Evolutionary conservation across 2,329 filamentous ascomycete species (phyloP).

Genomic region (Aureobasidium zeae): DNA sequence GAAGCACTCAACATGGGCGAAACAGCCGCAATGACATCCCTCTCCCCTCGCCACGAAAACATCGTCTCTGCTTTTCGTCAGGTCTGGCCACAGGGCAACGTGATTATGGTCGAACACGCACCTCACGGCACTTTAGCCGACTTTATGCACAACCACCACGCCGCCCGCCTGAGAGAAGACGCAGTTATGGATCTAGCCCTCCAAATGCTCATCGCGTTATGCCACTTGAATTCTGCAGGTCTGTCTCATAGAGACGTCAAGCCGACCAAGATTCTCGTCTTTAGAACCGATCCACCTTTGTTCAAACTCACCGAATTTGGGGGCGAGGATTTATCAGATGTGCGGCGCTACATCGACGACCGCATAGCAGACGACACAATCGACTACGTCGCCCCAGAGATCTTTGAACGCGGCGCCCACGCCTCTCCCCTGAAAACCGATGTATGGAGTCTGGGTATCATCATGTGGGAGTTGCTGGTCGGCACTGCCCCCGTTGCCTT

Average conservation of each 20-base stretch:
- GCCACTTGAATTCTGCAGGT: neutral
- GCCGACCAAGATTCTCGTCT: slow-evolving; percentile 8
- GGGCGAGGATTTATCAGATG: neutral
- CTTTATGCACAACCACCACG: slow-evolving; percentile 5
- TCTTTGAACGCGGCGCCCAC: slow-evolving; percentile 6
- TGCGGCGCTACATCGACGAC: neutral
- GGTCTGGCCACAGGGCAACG: slow-evolving; percentile 3
- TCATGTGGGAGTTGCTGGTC: slow-evolving; percentile 99
- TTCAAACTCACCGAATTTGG: slow-evolving; percentile 10
- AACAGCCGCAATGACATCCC: slow-evolving; percentile 7
- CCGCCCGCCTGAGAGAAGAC: slow-evolving; percentile 7
- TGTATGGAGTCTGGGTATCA: slow-evolving; percentile 85
- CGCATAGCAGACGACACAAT: slow-evolving; percentile 9
- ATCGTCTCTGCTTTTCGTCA: slow-evolving; percentile 11
- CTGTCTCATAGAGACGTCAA: slow-evolving; percentile 7
- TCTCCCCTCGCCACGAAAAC: slow-evolving; percentile 10
- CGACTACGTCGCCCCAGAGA: slow-evolving; percentile 6
- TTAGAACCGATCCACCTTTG: slow-evolving; percentile 7
- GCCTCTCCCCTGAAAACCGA: slow-evolving; percentile 4
- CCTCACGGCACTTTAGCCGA: slow-evolving; percentile 9
- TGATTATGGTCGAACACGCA: slow-evolving; percentile 6
- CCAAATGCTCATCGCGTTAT: slow-evolving; percentile 3
- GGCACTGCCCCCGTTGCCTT: slow-evolving; percentile 66
- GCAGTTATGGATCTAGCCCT: slow-evolving; percentile 11
- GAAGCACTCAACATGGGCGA: slow-evolving; percentile 8